A percentile compares a stretch with the other conserved stretches of the same genome.
Conservation (phyloP, 768 basidiomycete species). For the Rhodotorula sphaerocarpa region DNA sequence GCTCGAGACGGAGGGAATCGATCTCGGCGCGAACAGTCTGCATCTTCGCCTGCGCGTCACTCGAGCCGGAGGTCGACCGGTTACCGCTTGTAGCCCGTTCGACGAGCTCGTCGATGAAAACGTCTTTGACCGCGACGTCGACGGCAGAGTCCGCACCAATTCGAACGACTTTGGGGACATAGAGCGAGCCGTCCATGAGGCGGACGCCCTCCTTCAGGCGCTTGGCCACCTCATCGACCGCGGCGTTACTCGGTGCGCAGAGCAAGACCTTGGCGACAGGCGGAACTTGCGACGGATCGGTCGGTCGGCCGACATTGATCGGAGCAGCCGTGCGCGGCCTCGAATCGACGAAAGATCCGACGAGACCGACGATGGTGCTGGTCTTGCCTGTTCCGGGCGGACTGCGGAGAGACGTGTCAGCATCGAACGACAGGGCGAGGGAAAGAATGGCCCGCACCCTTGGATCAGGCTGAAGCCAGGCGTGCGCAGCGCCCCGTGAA, state of each 20-base stretch:
- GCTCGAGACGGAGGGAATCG: conserved; percentile 57
- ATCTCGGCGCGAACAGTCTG: conserved; percentile 58
- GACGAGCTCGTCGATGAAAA: conserved; percentile 78
- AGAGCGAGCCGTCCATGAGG: conserved; percentile 51
- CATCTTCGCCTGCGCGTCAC: conserved; percentile 54
- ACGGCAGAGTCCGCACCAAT: conserved; percentile 69
- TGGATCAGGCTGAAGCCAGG: conserved; percentile 84
- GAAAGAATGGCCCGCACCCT: conserved; percentile 54
- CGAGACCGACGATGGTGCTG: conserved; percentile 91
- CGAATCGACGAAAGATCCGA: conserved; percentile 59
- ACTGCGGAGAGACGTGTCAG: conserved; percentile 46
- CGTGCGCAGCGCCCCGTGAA: conserved; percentile 57
- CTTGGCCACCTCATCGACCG: conserved; percentile 88
- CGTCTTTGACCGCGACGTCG: conserved; percentile 68
- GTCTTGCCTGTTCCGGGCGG: conserved; percentile 99
- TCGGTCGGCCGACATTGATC: conserved; percentile 50
- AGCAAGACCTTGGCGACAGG: conserved; percentile 67
- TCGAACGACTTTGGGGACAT: conserved; percentile 76
- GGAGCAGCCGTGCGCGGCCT: conserved; percentile 36
- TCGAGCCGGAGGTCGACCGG: conserved; percentile 39
- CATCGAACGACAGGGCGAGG: neutral
- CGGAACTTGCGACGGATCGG: conserved; percentile 47
- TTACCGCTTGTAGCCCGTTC: conserved; percentile 55
- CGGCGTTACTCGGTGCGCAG: conserved; percentile 96
- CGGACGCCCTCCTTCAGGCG: conserved; percentile 74